Percentiles rank a stretch among this genome's conserved stretches.
Evolutionary conservation across 148 eudicot genomes (phyloP).

Genomic region (Heliosperma pusillum): DNA sequence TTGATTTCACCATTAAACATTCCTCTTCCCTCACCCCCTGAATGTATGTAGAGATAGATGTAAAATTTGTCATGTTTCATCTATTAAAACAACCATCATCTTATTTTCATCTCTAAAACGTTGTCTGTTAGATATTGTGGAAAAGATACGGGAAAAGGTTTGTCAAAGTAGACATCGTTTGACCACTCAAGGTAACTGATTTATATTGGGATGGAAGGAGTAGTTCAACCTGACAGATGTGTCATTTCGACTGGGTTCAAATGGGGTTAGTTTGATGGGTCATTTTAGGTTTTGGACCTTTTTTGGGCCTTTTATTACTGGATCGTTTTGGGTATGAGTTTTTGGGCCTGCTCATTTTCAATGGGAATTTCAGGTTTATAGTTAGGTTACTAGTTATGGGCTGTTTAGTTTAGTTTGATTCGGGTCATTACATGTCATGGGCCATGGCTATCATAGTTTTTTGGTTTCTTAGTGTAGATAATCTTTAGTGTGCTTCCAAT

Average conservation of each 20-base stretch:
- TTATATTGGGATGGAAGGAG: neutral
- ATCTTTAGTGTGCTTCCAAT: no score
- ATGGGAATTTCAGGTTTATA: no score
- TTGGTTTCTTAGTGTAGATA: no score
- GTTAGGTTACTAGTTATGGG: no score
- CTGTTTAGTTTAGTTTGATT: no score
- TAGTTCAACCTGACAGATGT: neutral
- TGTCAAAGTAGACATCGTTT: neutral
- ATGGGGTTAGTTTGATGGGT: neutral
- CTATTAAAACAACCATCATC: neutral
- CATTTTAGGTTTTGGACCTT: neutral
- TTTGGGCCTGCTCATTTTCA: no score
- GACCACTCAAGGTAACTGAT: neutral
- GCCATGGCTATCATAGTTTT: no score
- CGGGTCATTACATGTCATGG: no score
- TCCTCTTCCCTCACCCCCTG: neutral
- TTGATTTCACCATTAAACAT: neutral
- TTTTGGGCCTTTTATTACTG: neutral
- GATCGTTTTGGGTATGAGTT: no score
- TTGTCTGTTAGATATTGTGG: no score
- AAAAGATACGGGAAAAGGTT: neutral
- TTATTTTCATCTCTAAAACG: no score
- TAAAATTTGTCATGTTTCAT: neutral
- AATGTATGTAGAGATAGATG: neutral
- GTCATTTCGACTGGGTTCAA: neutral